phyloP scores from a whole-genome alignment of 2,329 filamentous ascomycete species.

The Fusarium nodosum region DNA sequence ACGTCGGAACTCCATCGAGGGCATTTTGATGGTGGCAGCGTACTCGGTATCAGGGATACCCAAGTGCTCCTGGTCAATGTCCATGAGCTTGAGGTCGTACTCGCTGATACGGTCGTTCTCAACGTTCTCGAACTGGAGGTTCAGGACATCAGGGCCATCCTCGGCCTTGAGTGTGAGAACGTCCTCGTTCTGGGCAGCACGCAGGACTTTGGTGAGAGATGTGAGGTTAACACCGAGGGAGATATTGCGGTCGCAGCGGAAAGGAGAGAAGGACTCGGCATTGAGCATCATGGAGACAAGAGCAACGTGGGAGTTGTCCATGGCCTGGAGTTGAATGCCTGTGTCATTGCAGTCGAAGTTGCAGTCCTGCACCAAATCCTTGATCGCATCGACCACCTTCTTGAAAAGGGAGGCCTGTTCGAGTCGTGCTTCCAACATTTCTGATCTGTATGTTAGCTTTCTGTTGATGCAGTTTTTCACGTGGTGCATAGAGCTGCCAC shows the following conservation, averaged over 20 bases:
- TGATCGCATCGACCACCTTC: constrained; percentile 99
- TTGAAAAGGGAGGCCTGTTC: constrained; percentile 95
- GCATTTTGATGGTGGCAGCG: constrained; percentile 90
- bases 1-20: constrained; percentile 88
- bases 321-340: constrained; percentile 96
- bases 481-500: constrained; percentile 31
- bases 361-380: constrained; percentile 99
- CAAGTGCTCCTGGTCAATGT: constrained; percentile 99
- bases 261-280: constrained; percentile 92
- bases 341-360: constrained; percentile 99
- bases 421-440: constrained; percentile 96
- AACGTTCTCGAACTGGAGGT: constrained; percentile 93
- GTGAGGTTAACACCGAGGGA: constrained; percentile 97
- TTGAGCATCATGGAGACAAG: constrained; percentile 99
- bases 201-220: constrained; percentile 96
- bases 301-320: constrained; percentile 99
- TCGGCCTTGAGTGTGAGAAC: constrained; percentile 97
- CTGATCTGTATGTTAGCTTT: constrained; percentile 52
- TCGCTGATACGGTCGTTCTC: constrained; percentile 93
- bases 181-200: constrained; percentile 93
- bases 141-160: constrained; percentile 94
- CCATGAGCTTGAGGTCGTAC: constrained; percentile 99
- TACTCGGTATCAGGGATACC: constrained; percentile 99
- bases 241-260: constrained; percentile 99
- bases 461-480: constrained; percentile 12